Percentiles rank a stretch among this genome's conserved stretches.
phyloP scores from a whole-genome alignment of 2,329 filamentous ascomycete species.

The Delphinella strobiligena region DNA sequence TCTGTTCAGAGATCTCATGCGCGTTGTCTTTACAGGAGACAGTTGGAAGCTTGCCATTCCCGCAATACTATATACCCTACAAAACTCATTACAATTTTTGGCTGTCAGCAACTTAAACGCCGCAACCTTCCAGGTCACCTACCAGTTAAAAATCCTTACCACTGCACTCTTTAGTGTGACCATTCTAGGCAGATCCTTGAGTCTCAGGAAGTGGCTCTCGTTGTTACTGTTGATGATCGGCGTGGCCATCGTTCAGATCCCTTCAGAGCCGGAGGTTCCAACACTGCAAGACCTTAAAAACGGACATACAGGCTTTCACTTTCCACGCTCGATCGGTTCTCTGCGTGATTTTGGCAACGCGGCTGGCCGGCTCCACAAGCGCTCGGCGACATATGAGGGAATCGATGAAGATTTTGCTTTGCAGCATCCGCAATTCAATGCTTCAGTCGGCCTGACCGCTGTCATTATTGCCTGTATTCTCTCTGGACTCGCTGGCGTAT shows the following conservation, averaged over 20 bases:
- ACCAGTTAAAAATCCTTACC: slow-evolving; percentile 88
- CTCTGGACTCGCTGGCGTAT: slow-evolving; percentile 75
- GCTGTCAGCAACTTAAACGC: slow-evolving; percentile 85
- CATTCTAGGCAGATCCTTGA: slow-evolving; percentile 60
- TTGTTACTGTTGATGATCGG: slow-evolving; percentile 69
- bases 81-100: slow-evolving; percentile 89
- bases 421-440: slow-evolving; percentile 53
- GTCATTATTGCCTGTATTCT: slow-evolving; percentile 67
- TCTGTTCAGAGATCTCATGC: slow-evolving; percentile 67
- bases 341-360: slow-evolving; percentile 52
- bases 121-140: slow-evolving; percentile 85
- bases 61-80: slow-evolving; percentile 75
- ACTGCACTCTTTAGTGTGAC: slow-evolving; percentile 78
- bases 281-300: slow-evolving; percentile 51
- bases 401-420: slow-evolving; percentile 54
- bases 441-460: slow-evolving; percentile 64
- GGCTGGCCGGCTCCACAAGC: slow-evolving; percentile 43
- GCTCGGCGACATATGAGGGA: slow-evolving; percentile 82
- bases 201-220: slow-evolving; percentile 65
- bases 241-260: slow-evolving; percentile 75
- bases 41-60: slow-evolving; percentile 92
- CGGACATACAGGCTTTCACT: slow-evolving; percentile 46
- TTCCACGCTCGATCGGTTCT: slow-evolving; percentile 69
- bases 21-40: slow-evolving; percentile 73
- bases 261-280: slow-evolving; percentile 44